Evolutionary conservation across 2,329 filamentous ascomycete genomes (phyloP).

Genomic region (Peltaster fructicola): DNA sequence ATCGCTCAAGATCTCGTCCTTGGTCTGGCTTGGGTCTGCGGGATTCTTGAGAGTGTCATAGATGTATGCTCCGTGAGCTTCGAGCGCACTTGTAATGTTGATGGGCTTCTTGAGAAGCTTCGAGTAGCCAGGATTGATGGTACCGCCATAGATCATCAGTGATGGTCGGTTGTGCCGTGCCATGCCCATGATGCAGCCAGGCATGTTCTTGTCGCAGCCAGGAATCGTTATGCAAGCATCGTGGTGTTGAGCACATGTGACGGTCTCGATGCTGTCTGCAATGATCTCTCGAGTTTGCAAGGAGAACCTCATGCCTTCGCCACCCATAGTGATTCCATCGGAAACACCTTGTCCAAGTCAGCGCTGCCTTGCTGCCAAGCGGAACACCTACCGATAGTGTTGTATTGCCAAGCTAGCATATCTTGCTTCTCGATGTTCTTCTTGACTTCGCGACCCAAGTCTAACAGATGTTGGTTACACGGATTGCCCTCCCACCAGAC

Average conservation of each 20-base stretch:
- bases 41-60: slow-evolving; percentile 60
- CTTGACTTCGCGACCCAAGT: slow-evolving; percentile 78
- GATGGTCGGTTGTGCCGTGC: slow-evolving; percentile 82
- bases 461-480: slow-evolving; percentile 65
- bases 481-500: slow-evolving; percentile 98
- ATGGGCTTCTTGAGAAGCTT: slow-evolving; percentile 57
- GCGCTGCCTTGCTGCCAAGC: too few species aligned
- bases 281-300: slow-evolving; percentile 84
- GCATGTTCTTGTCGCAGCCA: slow-evolving; percentile 97
- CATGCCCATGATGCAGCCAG: slow-evolving; percentile 69
- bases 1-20: slow-evolving; percentile 68
- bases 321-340: slow-evolving; percentile 89
- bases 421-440: slow-evolving; percentile 59
- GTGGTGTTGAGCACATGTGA: slow-evolving; percentile 80
- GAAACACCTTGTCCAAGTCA: too few species aligned
- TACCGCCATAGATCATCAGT: slow-evolving; percentile 81
- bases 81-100: slow-evolving; percentile 80
- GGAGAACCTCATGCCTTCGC: slow-evolving; percentile 87
- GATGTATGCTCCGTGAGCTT: slow-evolving; percentile 65
- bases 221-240: slow-evolving; percentile 88
- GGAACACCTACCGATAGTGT: too few species aligned
- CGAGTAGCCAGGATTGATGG: slow-evolving; percentile 75
- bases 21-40: slow-evolving; percentile 47
- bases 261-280: slow-evolving; percentile 82
- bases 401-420: slow-evolving; percentile 91